Conservation (phyloP, 2,329 filamentous ascomycete genomes). For the Botrytis sinoallii region DNA sequence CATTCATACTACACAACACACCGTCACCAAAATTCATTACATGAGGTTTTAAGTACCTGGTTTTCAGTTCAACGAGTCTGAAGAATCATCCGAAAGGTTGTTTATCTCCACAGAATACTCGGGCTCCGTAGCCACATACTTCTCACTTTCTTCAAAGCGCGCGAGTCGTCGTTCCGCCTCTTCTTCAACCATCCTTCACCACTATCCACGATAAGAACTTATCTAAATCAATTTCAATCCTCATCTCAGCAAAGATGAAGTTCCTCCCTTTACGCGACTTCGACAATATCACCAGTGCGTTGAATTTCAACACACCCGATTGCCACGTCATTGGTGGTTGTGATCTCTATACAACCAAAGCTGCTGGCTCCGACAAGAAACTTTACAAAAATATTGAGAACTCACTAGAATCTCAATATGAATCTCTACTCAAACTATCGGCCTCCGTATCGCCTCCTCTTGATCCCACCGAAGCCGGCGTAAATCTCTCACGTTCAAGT, state of each 20-base stretch:
- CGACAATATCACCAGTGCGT: constrained; percentile 83
- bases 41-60: constrained; percentile 37
- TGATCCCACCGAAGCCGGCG: constrained; percentile 60
- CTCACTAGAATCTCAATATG: constrained; percentile 86
- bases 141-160: constrained; percentile 30
- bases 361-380: constrained; percentile 92
- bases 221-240: constrained; percentile 25
- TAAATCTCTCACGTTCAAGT: constrained; percentile 81
- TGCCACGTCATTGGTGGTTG: constrained; percentile 90
- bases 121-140: constrained; percentile 36
- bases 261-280: constrained; percentile 90
- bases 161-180: constrained; percentile 22
- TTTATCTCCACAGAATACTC: constrained; percentile 36
- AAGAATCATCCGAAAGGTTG: constrained; percentile 36
- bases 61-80: constrained; percentile 38
- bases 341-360: constrained; percentile 97
- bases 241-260: constrained; percentile 49
- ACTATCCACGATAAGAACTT: constrained; percentile 29
- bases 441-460: constrained; percentile 84
- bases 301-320: constrained; percentile 94
- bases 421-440: constrained; percentile 79
- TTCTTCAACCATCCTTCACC: constrained; percentile 23
- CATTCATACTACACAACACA: not conserved
- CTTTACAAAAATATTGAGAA: constrained; percentile 94
- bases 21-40: constrained; percentile 21